Evolutionary conservation across 139 green algal species (phyloP), one percentile per base, ranked within the genome.

Genomic region (Chlamydomonas incerta): DNA sequence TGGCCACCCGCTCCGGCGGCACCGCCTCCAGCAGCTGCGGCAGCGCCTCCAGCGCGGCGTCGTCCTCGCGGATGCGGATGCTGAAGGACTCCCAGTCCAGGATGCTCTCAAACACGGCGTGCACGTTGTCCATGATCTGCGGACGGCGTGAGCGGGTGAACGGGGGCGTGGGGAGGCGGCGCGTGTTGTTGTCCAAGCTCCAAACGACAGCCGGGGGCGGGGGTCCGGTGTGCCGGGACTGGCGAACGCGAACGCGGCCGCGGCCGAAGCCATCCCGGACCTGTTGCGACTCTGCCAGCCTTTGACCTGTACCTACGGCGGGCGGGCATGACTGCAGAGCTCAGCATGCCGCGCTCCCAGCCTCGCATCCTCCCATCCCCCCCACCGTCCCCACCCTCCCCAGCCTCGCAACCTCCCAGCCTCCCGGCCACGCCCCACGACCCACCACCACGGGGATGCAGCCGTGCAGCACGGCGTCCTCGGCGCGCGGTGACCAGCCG

Each of bases 401-500:
- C 41, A 50, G 57, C 57, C 23, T 3, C 4, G 57, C 20, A 63
- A 26, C 62, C 62, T 21, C n/a, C n/a, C 26, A 20, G 26, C 26
- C 62, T 3, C 28, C 2, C 62, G 13, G 2, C 62, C 13, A 14
- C 26, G 62, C 90, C 85, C 50, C 85, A 2, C 8, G 9, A 60
- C 55, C 87, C 35, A 96, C 90, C 11, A 92, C 83, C 6, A 96
- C 87, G 14, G 93, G 93, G 63, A 96, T 87, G 82, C 93, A 96
- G 67, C 93, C 93, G 74, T 96, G 92, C 55, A 95, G 80, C 1
- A 94, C 86, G 1, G 93, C 89, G 66, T 96, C 93, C 31, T 93
- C 93, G 55, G 91, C 91, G 0, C 91, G 70, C 0, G 76, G 72
- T 0, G 62, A 81, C 82, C 90, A 96, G 80, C 80, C 80, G 57